A percentile compares a stretch with the other conserved stretches of the same genome.
Conservation (phyloP, 2,329 filamentous ascomycete species). For the Penicillium hordei region DNA sequence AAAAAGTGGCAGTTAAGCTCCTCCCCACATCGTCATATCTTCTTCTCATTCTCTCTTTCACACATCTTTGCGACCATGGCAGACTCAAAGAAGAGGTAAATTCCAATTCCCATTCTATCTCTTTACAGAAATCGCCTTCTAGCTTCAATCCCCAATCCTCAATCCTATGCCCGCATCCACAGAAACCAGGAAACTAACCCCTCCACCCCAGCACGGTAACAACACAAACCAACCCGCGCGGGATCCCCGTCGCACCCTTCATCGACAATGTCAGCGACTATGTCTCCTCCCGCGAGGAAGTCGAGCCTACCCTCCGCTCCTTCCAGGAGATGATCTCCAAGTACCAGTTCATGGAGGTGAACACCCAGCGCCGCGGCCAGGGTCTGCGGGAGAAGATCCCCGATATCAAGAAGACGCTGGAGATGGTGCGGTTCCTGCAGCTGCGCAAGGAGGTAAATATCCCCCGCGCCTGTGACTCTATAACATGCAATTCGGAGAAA, state of each 20-base stretch:
- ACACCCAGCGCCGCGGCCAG: conserved; percentile 76
- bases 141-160: neutral
- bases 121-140: neutral
- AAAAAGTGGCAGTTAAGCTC: conserved; percentile 30
- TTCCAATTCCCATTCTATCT: neutral
- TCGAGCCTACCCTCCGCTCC: conserved; percentile 46
- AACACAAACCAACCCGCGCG: conserved; percentile 45
- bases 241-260: conserved; percentile 49
- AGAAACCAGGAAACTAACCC: conserved; percentile 16
- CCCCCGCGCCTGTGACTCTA: neutral
- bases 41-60: conserved; percentile 12
- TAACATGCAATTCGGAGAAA: neutral
- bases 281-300: conserved; percentile 46
- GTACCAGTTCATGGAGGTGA: conserved; percentile 99
- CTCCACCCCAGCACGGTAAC: conserved; percentile 25
- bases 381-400: conserved; percentile 93
- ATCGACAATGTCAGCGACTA: conserved; percentile 50
- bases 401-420: conserved; percentile 93
- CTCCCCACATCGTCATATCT: conserved; percentile 24
- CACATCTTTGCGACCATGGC: conserved; percentile 30
- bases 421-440: conserved; percentile 84
- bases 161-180: neutral
- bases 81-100: conserved; percentile 33
- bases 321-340: conserved; percentile 67
- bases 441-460: conserved; percentile 66